These are phyloP conservation scores for Gossypium sturtianum DNA, from an alignment of 345 rosid species.

Conservation along the genomic window DNA sequence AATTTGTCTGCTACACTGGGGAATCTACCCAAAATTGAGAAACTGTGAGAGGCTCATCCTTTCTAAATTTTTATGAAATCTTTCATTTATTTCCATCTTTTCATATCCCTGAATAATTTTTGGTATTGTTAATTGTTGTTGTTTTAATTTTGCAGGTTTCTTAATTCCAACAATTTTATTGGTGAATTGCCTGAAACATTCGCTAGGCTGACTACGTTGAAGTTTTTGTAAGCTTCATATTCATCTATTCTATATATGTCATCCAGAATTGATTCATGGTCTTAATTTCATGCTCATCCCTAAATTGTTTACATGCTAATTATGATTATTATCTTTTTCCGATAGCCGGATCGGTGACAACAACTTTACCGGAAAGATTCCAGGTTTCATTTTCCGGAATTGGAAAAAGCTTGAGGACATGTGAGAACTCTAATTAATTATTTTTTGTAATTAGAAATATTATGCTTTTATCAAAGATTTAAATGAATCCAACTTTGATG, in stretches of 20 bases:
- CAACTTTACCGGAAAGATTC: conserved; percentile 44
- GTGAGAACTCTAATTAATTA: conserved; percentile 31
- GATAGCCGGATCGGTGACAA: conserved; percentile 47
- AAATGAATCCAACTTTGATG: too few species aligned
- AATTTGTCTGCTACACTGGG: conserved; percentile 40
- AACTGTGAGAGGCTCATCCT: conserved; percentile 35
- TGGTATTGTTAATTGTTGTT: background rate
- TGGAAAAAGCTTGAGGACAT: conserved; percentile 34
- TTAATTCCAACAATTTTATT: conserved; percentile 45
- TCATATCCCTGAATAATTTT: background rate
- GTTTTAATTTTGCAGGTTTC: conserved; percentile 17
- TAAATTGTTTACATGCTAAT: background rate
- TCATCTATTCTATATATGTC: background rate
- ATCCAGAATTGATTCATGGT: background rate
- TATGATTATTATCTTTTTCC: background rate
- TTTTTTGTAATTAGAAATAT: conserved; percentile 22
- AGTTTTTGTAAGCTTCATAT: conserved; percentile 34
- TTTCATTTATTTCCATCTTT: background rate
- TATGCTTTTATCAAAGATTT: background rate
- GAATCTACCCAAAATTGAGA: conserved; percentile 43
- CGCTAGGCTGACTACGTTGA: conserved; percentile 29
- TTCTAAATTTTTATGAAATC: background rate
- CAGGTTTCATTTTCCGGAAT: conserved; percentile 37
- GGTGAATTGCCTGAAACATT: conserved; percentile 47
- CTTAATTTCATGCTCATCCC: background rate